phyloP scores from a whole-genome alignment of 139 green algal species.

The Micromonas pusilla region DNA sequence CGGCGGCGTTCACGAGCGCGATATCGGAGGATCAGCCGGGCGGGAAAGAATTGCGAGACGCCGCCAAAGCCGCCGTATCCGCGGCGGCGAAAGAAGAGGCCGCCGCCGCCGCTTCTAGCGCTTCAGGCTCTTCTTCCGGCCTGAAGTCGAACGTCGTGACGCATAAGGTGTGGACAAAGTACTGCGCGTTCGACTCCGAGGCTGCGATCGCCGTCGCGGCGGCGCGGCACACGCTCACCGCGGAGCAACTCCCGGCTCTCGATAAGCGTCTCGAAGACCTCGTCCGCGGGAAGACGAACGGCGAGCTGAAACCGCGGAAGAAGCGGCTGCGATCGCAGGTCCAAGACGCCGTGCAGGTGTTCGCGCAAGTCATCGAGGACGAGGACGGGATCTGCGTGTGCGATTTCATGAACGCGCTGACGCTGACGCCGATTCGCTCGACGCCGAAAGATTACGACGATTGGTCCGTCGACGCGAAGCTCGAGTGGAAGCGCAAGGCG shows the following conservation, averaged over 20 bases:
- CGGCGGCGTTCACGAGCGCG: not conserved
- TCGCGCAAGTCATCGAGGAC: not conserved
- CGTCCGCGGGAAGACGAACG: not conserved
- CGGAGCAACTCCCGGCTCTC: not conserved
- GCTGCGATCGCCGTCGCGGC: not conserved
- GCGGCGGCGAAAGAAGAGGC: not conserved
- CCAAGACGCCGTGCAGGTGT: not conserved
- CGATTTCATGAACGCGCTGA: not conserved
- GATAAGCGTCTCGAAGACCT: not conserved
- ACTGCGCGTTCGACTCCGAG: not conserved
- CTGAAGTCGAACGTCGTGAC: no score
- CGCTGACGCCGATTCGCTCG: not conserved
- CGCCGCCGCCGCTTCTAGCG: no score
- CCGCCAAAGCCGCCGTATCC: not conserved
- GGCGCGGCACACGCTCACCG: not conserved
- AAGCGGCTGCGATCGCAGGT: no score
- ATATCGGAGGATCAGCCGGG: not conserved
- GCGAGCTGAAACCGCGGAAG: not conserved
- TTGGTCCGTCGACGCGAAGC: not conserved
- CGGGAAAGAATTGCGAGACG: not conserved
- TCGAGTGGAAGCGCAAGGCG: not conserved
- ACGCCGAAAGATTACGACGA: no score
- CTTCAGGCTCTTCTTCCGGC: not conserved
- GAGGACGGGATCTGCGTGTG: not conserved
- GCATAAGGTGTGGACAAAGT: no score